These are phyloP conservation scores for Zychaea mexicana DNA, from an alignment of 371 early-diverging fungal species.

Conservation along the genomic window DNA sequence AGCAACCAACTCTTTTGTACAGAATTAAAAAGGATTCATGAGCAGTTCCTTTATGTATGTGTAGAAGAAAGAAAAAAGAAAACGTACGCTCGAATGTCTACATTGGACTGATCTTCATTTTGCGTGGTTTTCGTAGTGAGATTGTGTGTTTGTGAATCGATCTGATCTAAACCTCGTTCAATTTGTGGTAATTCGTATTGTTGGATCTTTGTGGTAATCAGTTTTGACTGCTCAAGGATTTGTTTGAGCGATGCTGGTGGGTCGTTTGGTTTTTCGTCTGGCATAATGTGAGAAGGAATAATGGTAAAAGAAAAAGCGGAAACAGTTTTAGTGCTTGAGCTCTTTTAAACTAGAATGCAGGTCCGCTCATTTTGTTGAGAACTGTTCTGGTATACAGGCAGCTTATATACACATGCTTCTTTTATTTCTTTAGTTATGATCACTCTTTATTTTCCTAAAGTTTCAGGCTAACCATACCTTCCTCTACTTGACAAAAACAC, in stretches of 20 bases:
- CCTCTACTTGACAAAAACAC: too few species aligned
- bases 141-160: slow-evolving; percentile 37
- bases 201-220: slow-evolving; percentile 31
- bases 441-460: too few species aligned
- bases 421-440: too few species aligned
- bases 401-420: too few species aligned
- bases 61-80: not conserved
- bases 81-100: slow-evolving; percentile 40
- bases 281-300: not conserved
- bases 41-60: not conserved
- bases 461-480: too few species aligned
- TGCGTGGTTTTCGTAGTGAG: slow-evolving; percentile 21
- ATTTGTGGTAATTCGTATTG: slow-evolving; percentile 36
- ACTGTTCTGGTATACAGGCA: too few species aligned
- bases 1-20: not conserved
- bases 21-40: not conserved
- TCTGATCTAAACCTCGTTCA: slow-evolving; percentile 45
- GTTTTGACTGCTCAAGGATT: slow-evolving; percentile 38
- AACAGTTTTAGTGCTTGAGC: too few species aligned
- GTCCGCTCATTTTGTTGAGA: too few species aligned
- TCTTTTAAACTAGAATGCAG: too few species aligned
- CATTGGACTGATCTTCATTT: slow-evolving; percentile 19
- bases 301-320: not conserved
- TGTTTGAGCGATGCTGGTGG: slow-evolving; percentile 30
- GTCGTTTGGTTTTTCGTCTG: not conserved